phyloP scores from a whole-genome alignment of 2,329 filamentous ascomycete genomes.

The Talaromyces sp. region DNA sequence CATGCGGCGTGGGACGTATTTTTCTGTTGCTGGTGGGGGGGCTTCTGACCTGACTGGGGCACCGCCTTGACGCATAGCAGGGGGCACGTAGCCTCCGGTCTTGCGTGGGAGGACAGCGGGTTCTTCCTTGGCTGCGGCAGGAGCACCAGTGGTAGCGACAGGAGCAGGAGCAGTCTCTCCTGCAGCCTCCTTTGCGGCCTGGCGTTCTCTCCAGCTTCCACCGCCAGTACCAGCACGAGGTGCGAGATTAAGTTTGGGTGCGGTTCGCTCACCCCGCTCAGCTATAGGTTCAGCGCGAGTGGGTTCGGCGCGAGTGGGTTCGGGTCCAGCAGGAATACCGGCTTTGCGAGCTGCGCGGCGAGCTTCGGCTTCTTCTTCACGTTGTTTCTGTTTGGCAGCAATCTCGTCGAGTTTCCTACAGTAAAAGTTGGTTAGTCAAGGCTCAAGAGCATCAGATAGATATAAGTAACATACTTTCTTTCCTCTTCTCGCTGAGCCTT shows the following conservation, averaged over 20 bases:
- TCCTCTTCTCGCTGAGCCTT: slow-evolving; percentile 58
- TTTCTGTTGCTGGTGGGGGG: slow-evolving; percentile 22
- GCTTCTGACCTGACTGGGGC: slow-evolving; percentile 28
- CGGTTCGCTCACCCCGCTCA: slow-evolving; percentile 37
- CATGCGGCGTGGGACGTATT: slow-evolving; percentile 12
- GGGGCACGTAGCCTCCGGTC: slow-evolving; percentile 39
- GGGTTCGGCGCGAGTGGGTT: slow-evolving; percentile 23
- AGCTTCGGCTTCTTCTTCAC: slow-evolving; percentile 84
- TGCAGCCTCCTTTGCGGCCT: slow-evolving; percentile 49
- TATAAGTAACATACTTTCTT: slow-evolving; percentile 50
- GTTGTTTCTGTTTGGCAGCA: slow-evolving; percentile 66
- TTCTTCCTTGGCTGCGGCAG: slow-evolving; percentile 26
- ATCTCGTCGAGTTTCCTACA: slow-evolving; percentile 60
- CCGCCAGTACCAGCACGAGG: slow-evolving; percentile 43
- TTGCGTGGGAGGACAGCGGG: slow-evolving; percentile 30
- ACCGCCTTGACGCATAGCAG: slow-evolving; percentile 37
- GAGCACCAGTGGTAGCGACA: slow-evolving; percentile 25
- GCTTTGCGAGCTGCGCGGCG: slow-evolving; percentile 66
- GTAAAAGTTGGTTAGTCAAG: slow-evolving; percentile 32
- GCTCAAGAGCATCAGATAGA: neutral
- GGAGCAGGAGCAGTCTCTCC: slow-evolving; percentile 29
- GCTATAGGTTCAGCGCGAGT: slow-evolving; percentile 6
- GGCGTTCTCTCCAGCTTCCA: slow-evolving; percentile 58
- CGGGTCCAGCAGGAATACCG: slow-evolving; percentile 26
- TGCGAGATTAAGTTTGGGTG: slow-evolving; percentile 56